Percentiles rank a stretch among this genome's conserved stretches.
Evolutionary conservation across 768 basidiomycete species (phyloP).

Genomic region (Pisolithus marmoratus): DNA sequence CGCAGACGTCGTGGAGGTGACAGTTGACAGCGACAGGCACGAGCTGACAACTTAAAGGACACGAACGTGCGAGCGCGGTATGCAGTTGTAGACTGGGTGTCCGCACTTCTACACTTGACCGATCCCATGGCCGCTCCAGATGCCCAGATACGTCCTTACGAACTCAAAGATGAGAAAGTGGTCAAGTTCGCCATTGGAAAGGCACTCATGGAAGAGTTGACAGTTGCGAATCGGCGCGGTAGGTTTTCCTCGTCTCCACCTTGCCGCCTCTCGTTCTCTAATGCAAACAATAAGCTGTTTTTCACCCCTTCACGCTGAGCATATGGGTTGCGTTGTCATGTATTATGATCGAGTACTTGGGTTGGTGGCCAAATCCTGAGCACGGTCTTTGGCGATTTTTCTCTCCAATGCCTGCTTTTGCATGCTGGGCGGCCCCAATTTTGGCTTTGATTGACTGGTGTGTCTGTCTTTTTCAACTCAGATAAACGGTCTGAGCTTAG

Average conservation of each 20-base stretch:
- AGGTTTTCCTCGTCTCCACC: conserved; percentile 6
- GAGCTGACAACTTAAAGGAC: background rate
- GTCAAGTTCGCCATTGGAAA: conserved; percentile 63
- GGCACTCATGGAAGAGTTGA: conserved; percentile 60
- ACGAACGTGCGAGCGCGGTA: conserved; percentile 7
- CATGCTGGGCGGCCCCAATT: conserved; percentile 53
- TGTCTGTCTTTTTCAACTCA: conserved; percentile 9
- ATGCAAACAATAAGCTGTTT: conserved; percentile 33
- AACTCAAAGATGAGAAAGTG: conserved; percentile 47
- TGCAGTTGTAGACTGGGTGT: background rate
- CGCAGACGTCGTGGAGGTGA: background rate
- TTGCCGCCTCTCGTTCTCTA: background rate
- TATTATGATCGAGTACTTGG: conserved; percentile 51
- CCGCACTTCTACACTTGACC: background rate
- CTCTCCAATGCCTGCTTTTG: conserved; percentile 60
- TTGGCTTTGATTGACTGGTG: conserved; percentile 71
- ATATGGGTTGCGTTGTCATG: conserved; percentile 59
- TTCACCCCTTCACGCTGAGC: conserved; percentile 55
- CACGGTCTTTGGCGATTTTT: conserved; percentile 47
- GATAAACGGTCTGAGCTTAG: background rate
- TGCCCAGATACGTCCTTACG: conserved; percentile 51
- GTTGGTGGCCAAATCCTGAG: conserved; percentile 59
- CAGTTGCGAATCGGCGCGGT: conserved; percentile 61
- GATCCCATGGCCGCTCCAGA: conserved; percentile 35
- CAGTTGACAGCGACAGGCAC: background rate